A percentile compares a stretch with the other conserved stretches of the same genome.
phyloP scores from a whole-genome alignment of 31 red algal species.

The Bonnemaisonia californica region DNA sequence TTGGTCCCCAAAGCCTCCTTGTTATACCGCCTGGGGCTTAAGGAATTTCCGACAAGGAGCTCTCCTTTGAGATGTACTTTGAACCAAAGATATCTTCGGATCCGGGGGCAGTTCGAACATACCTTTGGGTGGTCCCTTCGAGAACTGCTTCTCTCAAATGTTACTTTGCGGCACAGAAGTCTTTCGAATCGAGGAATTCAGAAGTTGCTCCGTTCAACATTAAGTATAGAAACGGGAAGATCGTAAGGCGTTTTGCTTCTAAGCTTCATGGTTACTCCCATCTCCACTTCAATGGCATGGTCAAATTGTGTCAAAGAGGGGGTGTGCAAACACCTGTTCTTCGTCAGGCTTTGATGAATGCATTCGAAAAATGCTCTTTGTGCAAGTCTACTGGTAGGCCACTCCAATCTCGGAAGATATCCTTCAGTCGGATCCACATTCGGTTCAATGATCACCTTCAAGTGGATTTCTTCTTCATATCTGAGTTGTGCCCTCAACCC shows the following conservation, averaged over 20 bases:
- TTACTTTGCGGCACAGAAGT: not conserved
- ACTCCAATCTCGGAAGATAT: slow-evolving; percentile 12
- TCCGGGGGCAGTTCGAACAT: not conserved
- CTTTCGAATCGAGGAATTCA: not conserved
- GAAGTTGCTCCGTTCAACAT: not conserved
- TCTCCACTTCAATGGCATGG: not conserved
- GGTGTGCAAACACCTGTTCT: not conserved
- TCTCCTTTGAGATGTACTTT: slow-evolving; percentile 26
- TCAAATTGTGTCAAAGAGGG: not conserved
- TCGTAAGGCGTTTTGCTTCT: slow-evolving; percentile 1
- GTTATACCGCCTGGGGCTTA: not conserved
- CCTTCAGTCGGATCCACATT: slow-evolving; percentile 17
- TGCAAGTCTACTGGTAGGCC: slow-evolving; percentile 42
- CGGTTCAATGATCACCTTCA: slow-evolving; percentile 34
- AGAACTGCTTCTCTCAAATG: slow-evolving; percentile 3
- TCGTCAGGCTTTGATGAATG: not conserved
- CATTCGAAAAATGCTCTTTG: not conserved
- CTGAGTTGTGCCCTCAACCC: slow-evolving; percentile 17
- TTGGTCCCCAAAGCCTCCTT: slow-evolving; percentile 20
- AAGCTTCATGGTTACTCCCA: slow-evolving; percentile 23
- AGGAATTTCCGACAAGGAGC: not conserved
- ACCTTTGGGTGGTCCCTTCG: slow-evolving; percentile 21
- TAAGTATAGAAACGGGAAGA: not conserved
- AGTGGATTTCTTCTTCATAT: slow-evolving; percentile 45
- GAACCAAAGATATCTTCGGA: not conserved